Base-by-base conservation (phyloP, 2,329 filamentous ascomycete genomes). In the Pyricularia sp. region DNA sequence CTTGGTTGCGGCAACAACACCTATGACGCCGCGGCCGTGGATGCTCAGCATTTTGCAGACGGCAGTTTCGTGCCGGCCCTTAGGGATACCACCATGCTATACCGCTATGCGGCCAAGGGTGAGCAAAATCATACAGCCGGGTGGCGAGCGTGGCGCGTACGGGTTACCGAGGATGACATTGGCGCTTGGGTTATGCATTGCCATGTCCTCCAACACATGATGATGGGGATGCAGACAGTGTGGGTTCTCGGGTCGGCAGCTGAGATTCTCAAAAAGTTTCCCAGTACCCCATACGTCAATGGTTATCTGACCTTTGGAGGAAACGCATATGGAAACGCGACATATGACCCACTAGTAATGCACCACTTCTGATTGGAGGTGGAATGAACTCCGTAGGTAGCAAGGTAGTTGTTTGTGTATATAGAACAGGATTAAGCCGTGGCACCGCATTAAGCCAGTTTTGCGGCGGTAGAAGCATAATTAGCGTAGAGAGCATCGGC, bases 171-270 rank as follows among this genome's bases (percentile, higher is more conserved):
- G 44, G 71, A 75, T 1, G 75, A 82, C 3, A 79, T 86, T 0
- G 84, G 84, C 0, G 82, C 82, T 3, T 87, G 83, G 83, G 82
- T 86, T 82, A 75, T 86, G 67, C 84, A 87, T 71, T 87, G 84
- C 67, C 84, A 87, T 70, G 79, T 82, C 19, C 67, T 82, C 62
- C 79, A 81, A 64, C 84, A 87, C 70, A 83, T 84, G 78, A 73
- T 83, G 22, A 85, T 85, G 82, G 81, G 79, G 69, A 73, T 63
- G 62, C 62, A 63, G 62, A 59, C 24, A 4, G 55, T 28, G 55
- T 59, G 55, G 55, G 55, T 59, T 12, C 13, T 59, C 7, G 55
- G 55, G 3, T 16, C 55, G 26, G 55, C 55, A 26, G 55, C 22
- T 28, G 55, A 59, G 26, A 59, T 59, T 3, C 55, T 28, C 9